Percentiles rank a stretch among this genome's conserved stretches.
phyloP scores from a whole-genome alignment of 2,329 filamentous ascomycete genomes.

The Penicillium crustosum region DNA sequence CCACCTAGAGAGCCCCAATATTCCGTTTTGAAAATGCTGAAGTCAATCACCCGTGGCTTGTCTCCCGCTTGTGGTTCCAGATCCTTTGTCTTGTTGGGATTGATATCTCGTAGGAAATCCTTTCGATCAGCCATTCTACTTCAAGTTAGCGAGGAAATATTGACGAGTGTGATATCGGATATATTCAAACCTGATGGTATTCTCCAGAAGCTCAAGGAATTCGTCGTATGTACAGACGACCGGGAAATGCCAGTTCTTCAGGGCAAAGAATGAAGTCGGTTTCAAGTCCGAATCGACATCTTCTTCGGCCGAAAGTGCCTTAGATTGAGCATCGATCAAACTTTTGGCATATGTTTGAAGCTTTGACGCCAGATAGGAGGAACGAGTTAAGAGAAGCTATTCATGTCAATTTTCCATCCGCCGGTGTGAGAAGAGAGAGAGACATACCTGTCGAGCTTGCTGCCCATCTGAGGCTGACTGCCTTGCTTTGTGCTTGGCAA shows the following conservation, averaged over 20 bases:
- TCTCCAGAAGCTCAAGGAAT: conserved; percentile 27
- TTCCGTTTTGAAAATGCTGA: conserved; percentile 27
- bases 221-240: conserved; percentile 33
- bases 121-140: conserved; percentile 15
- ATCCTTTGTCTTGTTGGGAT: background rate
- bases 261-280: conserved; percentile 17
- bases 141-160: background rate
- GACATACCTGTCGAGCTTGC: conserved; percentile 19
- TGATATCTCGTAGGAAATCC: conserved; percentile 8
- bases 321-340: conserved; percentile 25
- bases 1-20: conserved; percentile 28
- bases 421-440: background rate
- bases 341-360: conserved; percentile 25
- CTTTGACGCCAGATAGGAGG: conserved; percentile 29
- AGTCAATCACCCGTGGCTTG: conserved; percentile 22
- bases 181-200: conserved; percentile 13
- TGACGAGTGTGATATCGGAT: no score
- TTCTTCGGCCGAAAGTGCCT: background rate
- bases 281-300: background rate
- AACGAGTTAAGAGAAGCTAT: conserved; percentile 34
- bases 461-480: conserved; percentile 7
- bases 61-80: background rate
- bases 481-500: conserved; percentile 25
- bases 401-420: background rate
- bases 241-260: conserved; percentile 28